Evolutionary conservation across 345 rosid genomes (phyloP).

Genomic region (Noccaea bulbosa): DNA sequence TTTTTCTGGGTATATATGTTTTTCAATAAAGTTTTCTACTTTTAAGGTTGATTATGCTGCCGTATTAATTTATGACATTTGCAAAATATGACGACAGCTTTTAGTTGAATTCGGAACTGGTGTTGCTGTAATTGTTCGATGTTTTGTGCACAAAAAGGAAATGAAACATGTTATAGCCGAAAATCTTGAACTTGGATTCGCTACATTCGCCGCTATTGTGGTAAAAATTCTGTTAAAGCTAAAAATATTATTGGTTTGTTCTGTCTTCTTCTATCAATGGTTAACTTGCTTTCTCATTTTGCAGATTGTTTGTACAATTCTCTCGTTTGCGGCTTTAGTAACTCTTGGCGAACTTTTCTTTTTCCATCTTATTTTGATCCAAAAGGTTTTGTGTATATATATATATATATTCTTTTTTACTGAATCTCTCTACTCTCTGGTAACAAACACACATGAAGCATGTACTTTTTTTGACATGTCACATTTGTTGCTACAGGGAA

Average conservation of each 20-base stretch:
- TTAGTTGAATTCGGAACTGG: slow-evolving; percentile 87
- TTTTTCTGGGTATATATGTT: slow-evolving; percentile 84
- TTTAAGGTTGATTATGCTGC: slow-evolving; percentile 8
- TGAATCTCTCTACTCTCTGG: slow-evolving; percentile 12
- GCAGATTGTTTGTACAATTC: slow-evolving; percentile 75
- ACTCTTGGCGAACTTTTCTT: slow-evolving; percentile 90
- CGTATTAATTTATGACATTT: background rate
- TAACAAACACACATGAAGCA: background rate
- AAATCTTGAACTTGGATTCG: slow-evolving; percentile 82
- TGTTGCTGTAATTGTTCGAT: slow-evolving; percentile 81
- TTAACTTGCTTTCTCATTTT: slow-evolving; percentile 22
- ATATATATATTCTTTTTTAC: background rate
- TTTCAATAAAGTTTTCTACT: slow-evolving; percentile 1
- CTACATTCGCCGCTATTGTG: slow-evolving; percentile 79
- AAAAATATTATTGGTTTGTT: too few species aligned
- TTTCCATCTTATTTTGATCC: slow-evolving; percentile 87
- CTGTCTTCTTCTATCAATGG: too few species aligned
- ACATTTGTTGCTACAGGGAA: slow-evolving; percentile 60
- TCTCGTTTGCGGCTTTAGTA: slow-evolving; percentile 79
- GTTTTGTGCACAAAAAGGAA: slow-evolving; percentile 73
- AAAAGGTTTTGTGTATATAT: slow-evolving; percentile 53
- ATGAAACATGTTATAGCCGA: slow-evolving; percentile 72
- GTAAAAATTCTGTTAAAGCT: slow-evolving; percentile 40
- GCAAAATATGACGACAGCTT: slow-evolving; percentile 57
- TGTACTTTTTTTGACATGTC: slow-evolving; percentile 21